A percentile compares a stretch with the other conserved stretches of the same genome.
Evolutionary conservation across 2,329 filamentous ascomycete species (phyloP).

Genomic region (Botryotinia globosa): DNA sequence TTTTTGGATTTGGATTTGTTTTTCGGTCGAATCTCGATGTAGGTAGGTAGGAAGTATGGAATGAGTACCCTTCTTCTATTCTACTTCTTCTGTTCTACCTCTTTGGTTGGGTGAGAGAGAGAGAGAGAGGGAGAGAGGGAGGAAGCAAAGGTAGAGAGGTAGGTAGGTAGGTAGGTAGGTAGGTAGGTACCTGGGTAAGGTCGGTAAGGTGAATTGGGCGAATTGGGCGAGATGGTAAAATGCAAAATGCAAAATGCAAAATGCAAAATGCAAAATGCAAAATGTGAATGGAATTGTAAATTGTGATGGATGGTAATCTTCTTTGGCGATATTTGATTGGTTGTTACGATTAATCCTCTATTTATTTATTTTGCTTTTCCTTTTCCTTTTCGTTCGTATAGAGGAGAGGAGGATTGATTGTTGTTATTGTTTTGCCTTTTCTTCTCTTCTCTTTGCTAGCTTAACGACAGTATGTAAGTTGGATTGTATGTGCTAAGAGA

Average conservation of each 20-base stretch:
- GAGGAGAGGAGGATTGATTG: neutral
- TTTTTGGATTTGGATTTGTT: neutral
- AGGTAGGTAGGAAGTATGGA: neutral
- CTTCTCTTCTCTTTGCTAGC: neutral
- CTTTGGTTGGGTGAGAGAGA: neutral
- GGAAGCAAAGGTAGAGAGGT: neutral
- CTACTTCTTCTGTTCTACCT: neutral
- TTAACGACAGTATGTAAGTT: constrained; percentile 20
- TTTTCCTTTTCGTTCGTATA: neutral
- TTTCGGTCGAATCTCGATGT: neutral
- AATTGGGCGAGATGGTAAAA: neutral
- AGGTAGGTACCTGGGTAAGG: too few relatives aligned
- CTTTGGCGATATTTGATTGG: constrained; percentile 1
- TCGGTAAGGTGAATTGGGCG: neutral
- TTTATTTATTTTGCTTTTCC: neutral
- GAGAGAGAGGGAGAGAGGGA: neutral
- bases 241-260: neutral
- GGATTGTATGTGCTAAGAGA: constrained; percentile 4
- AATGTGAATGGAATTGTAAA: neutral
- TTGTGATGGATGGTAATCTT: neutral
- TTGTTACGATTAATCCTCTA: neutral
- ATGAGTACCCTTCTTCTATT: neutral
- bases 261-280: neutral
- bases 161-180: neutral
- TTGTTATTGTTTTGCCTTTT: neutral